Conservation (phyloP, 495 filamentous ascomycete species). For the Hypoxylon cercidicola region DNA sequence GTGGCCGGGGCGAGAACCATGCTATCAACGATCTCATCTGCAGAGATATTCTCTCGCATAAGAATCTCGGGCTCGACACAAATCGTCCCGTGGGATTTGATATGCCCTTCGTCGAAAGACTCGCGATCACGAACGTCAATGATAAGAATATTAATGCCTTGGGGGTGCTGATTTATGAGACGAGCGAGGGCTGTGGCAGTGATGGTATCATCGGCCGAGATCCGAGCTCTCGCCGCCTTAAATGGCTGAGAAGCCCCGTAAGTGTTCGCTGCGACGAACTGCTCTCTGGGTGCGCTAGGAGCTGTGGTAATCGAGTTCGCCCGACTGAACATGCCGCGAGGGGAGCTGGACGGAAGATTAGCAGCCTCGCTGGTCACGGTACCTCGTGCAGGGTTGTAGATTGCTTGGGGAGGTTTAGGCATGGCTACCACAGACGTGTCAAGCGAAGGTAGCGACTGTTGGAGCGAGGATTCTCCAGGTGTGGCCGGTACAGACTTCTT, state of each 20-base stretch:
- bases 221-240: slow-evolving; percentile 25
- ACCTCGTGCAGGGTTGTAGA: slow-evolving; percentile 79
- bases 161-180: slow-evolving; percentile 62
- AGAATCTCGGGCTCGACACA: slow-evolving; percentile 88
- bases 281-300: slow-evolving; percentile 41
- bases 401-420: slow-evolving; percentile 82
- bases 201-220: slow-evolving; percentile 72
- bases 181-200: slow-evolving; percentile 71
- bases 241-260: slow-evolving; percentile 40
- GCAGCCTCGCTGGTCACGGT: slow-evolving; percentile 64
- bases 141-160: slow-evolving; percentile 72
- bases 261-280: slow-evolving; percentile 49
- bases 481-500: slow-evolving; percentile 38
- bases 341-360: slow-evolving; percentile 58
- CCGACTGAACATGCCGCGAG: slow-evolving; percentile 60
- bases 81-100: slow-evolving; percentile 80
- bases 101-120: slow-evolving; percentile 87
- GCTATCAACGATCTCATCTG: slow-evolving; percentile 82
- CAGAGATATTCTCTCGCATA: slow-evolving; percentile 80
- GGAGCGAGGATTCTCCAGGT: slow-evolving; percentile 60
- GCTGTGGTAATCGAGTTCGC: slow-evolving; percentile 56
- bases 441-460: slow-evolving; percentile 67
- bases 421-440: slow-evolving; percentile 62
- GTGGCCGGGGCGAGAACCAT: slow-evolving; percentile 79
- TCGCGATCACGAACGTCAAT: slow-evolving; percentile 88